These are phyloP conservation scores for Silybum marianum DNA, from an alignment of 129 eudicot species.

Conservation along the genomic window DNA sequence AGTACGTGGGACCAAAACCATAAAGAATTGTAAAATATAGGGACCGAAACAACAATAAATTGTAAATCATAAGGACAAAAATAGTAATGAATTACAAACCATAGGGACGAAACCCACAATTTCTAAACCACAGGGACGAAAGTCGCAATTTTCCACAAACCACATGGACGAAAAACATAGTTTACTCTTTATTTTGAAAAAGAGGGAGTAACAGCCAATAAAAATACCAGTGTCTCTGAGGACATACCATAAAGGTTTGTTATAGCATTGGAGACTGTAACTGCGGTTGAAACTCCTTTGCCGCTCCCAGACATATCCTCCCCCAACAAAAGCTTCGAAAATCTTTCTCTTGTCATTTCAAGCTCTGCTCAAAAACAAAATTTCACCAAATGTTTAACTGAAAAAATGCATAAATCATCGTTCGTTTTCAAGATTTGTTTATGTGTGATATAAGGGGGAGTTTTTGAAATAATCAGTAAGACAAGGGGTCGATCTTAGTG, in stretches of 20 bases:
- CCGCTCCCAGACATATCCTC: conserved; percentile 95
- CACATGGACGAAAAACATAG: too few relatives aligned
- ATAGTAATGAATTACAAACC: too few relatives aligned
- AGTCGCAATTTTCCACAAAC: too few relatives aligned
- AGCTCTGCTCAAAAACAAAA: conserved; percentile 43
- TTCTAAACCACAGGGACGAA: too few relatives aligned
- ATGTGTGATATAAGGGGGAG: not conserved
- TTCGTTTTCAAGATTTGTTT: not conserved
- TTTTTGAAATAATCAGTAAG: not conserved
- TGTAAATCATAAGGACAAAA: too few relatives aligned
- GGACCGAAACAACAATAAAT: too few relatives aligned
- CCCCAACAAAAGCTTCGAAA: conserved; percentile 80
- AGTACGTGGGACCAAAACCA: too few relatives aligned
- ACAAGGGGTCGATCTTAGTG: not conserved
- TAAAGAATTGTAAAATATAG: too few relatives aligned
- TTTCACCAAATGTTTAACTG: not conserved
- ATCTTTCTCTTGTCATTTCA: conserved; percentile 85
- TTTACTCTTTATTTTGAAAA: too few relatives aligned
- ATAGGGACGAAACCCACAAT: too few relatives aligned
- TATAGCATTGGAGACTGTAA: conserved; percentile 76
- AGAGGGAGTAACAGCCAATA: too few relatives aligned
- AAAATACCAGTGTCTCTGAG: too few relatives aligned
- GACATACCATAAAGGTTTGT: conserved; percentile 80
- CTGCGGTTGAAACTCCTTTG: conserved; percentile 85
- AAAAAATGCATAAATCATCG: not conserved